Evolutionary conservation across 1,139 yeast species (phyloP).

Genomic region (Yamadazyma songkhlaensis): DNA sequence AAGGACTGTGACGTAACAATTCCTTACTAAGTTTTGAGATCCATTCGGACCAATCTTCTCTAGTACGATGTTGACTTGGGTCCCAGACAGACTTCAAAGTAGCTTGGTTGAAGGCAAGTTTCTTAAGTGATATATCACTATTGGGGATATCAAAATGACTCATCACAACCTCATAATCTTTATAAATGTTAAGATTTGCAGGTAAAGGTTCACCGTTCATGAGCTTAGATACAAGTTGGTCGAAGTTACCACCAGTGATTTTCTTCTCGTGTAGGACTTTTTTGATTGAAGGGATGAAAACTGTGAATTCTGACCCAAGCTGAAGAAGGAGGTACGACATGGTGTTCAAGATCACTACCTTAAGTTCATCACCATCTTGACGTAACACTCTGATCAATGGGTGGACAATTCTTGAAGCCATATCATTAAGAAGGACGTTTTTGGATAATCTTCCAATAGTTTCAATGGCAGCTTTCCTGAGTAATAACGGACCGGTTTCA

Average conservation of each 20-base stretch:
- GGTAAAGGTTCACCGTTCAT: conserved; percentile 90
- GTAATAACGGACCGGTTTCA: conserved; percentile 60
- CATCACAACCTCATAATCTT: conserved; percentile 52
- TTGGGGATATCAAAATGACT: conserved; percentile 59
- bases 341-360: conserved; percentile 70
- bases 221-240: conserved; percentile 73
- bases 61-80: conserved; percentile 80
- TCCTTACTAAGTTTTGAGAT: conserved; percentile 83
- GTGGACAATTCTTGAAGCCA: conserved; percentile 89
- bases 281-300: conserved; percentile 84
- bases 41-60: conserved; percentile 99
- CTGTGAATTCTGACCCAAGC: conserved; percentile 79
- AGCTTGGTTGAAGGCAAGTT: conserved; percentile 76
- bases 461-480: conserved; percentile 76
- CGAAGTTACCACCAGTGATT: conserved; percentile 73
- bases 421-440: conserved; percentile 72
- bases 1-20: conserved; percentile 86
- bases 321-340: conserved; percentile 76
- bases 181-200: conserved; percentile 67
- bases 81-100: conserved; percentile 88
- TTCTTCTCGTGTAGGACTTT: conserved; percentile 62
- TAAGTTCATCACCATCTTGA: conserved; percentile 59
- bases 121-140: conserved; percentile 68
- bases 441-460: conserved; percentile 81
- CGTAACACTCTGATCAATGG: conserved; percentile 74